Evolutionary conservation across 2,329 filamentous ascomycete genomes (phyloP).

Genomic region (Aureobasidium sp.): DNA sequence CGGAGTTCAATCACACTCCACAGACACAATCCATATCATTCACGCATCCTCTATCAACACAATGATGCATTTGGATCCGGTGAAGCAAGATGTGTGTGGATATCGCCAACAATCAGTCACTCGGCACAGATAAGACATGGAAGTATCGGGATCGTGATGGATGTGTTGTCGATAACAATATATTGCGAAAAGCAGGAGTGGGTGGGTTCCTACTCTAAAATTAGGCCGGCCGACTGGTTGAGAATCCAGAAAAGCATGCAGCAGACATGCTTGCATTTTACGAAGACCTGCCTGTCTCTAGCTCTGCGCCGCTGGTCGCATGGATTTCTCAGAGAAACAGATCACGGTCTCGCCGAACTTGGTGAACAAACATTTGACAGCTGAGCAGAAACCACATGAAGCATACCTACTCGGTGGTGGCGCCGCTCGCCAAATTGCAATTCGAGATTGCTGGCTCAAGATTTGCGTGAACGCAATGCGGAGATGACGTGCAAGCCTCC

Average conservation of each 20-base stretch:
- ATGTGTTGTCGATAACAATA: slow-evolving; percentile 5
- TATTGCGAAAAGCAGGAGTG: not conserved
- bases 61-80: not conserved
- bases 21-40: not conserved
- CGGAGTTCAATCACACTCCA: not conserved
- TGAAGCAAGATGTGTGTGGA: not conserved
- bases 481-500: slow-evolving; percentile 10
- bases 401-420: not conserved
- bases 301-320: not conserved
- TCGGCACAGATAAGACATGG: not conserved
- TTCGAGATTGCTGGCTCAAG: slow-evolving; percentile 4
- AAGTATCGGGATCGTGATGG: not conserved
- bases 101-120: not conserved
- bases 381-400: slow-evolving; percentile 7
- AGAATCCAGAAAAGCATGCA: not conserved
- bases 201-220: not conserved
- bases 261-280: not conserved
- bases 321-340: not conserved
- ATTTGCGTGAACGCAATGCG: not conserved
- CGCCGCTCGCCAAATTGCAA: slow-evolving; percentile 6
- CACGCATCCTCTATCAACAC: not conserved
- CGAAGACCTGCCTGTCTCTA: no score
- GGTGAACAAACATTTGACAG: not conserved
- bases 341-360: slow-evolving; percentile 1
- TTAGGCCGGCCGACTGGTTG: not conserved